A percentile compares a stretch with the other conserved stretches of the same genome.
Conservation (phyloP, 768 basidiomycete species). For the Psilocybe azurescens region DNA sequence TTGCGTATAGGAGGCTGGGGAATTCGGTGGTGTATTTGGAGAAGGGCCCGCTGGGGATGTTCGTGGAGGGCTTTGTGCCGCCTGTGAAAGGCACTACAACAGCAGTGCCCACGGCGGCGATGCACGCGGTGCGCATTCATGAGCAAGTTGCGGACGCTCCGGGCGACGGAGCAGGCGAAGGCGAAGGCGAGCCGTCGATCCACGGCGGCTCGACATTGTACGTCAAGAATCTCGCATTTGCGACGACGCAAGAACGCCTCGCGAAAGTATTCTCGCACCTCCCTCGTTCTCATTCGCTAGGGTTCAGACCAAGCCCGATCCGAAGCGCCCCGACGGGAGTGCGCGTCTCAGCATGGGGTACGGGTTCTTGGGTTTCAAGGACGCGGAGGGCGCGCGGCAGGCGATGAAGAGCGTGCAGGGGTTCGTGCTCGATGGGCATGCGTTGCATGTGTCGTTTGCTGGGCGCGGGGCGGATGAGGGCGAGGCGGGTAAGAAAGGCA, state of each 20-base stretch:
- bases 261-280: conserved; percentile 72
- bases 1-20: conserved; percentile 88
- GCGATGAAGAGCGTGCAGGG: conserved; percentile 82
- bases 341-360: conserved; percentile 86
- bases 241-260: conserved; percentile 81
- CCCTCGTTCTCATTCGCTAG: conserved; percentile 87
- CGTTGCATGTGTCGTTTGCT: conserved; percentile 84
- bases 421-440: conserved; percentile 86
- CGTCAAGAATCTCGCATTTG: conserved; percentile 94
- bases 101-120: background rate
- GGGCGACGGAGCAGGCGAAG: conserved; percentile 55
- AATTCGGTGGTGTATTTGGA: conserved; percentile 93
- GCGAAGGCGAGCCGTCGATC: conserved; percentile 47
- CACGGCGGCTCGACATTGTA: conserved; percentile 84
- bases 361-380: conserved; percentile 93
- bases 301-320: conserved; percentile 90
- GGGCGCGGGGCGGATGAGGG: conserved; percentile 77
- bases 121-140: conserved; percentile 13
- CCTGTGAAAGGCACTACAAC: conserved; percentile 9
- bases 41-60: conserved; percentile 89
- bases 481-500: conserved; percentile 33
- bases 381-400: conserved; percentile 69
- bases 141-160: conserved; percentile 27
- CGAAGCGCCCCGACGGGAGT: conserved; percentile 64
- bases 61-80: conserved; percentile 46